Base-by-base conservation (phyloP, 148 eudicot genomes). In the Nepenthes mirabilis region DNA sequence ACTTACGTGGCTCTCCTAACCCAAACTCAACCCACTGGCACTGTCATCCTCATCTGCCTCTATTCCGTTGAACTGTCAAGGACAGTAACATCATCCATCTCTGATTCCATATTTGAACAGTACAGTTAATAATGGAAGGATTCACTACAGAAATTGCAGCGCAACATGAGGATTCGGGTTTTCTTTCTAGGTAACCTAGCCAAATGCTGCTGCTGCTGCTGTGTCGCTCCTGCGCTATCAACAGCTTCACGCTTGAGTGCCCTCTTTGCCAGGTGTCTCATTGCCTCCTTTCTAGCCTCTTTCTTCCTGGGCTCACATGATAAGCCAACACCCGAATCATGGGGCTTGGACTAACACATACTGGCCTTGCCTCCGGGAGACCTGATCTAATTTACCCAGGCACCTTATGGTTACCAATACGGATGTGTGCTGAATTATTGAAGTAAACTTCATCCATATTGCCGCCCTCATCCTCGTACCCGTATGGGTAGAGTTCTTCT, bases 211-310 rank as follows among this genome's bases (percentile, higher is more conserved):
- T 85, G 77, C 72, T 85, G 81, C 67, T 87, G 93, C 69, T 85
- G 85, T 1, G 77, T 88, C 37, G 91, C 91, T 13, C 91, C 91
- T 1, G 95, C 95, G 74, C 84, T 81, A 14, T 85, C 86, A 51
- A 90, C 94, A 56, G 96, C 97, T 80, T 88, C 96, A 7, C 96
- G 90, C 78, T 91, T 91, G 54, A 80, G 76, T 1, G 95, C 85
- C 80, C 97, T 70, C 73, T 87, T 91, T 2, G 96, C 97, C 55
- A 93, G 79, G 13, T 90, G 82, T 14, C 96, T 95, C 14, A 85
- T 74, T 6, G 64, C 14, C 36, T 80, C 88, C 43, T 82, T 81
- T 12, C 65, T 66, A 45, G 51, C 62, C 68, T 79, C 91, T 76
- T 82, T 80, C 73, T 85, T 83, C 77, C 71, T 87, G 3, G 84